Evolutionary conservation across 768 basidiomycete genomes (phyloP).

Genomic region (Lactarius vividus): DNA sequence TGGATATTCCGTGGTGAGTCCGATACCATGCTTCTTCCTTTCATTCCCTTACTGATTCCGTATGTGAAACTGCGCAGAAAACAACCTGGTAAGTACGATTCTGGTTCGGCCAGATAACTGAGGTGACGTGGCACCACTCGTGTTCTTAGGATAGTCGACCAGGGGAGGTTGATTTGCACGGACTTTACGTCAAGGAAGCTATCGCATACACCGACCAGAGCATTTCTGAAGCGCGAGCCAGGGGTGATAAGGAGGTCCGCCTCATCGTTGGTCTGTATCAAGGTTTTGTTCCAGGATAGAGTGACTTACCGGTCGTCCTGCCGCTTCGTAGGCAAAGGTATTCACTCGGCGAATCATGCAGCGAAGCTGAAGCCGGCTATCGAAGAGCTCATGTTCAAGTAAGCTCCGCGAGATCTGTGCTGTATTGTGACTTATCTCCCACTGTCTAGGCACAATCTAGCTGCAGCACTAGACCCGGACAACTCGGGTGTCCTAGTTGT

Average conservation of each 20-base stretch:
- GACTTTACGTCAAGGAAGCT: constrained; percentile 92
- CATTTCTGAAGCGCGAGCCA: constrained; percentile 60
- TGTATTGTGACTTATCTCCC: neutral
- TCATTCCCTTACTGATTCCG: neutral
- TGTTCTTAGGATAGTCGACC: constrained; percentile 53
- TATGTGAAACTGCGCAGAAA: constrained; percentile 47
- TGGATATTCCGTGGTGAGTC: constrained; percentile 81
- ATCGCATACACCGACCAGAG: constrained; percentile 69
- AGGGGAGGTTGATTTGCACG: constrained; percentile 87
- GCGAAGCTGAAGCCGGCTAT: constrained; percentile 94
- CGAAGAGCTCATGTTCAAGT: constrained; percentile 83
- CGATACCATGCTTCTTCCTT: neutral
- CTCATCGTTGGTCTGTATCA: constrained; percentile 76
- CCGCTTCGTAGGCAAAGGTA: constrained; percentile 64
- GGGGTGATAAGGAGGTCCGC: constrained; percentile 62
- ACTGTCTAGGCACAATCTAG: constrained; percentile 61
- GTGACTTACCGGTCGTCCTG: neutral
- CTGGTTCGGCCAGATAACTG: neutral
- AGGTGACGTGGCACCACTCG: neutral
- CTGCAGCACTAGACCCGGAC: constrained; percentile 69
- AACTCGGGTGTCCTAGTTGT: constrained; percentile 88
- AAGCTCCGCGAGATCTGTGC: constrained; percentile 26
- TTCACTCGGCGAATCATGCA: constrained; percentile 72
- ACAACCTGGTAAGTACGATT: constrained; percentile 56
- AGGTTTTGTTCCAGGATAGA: neutral